Evolutionary conservation across 176 grass and related monocot genomes (phyloP).

Genomic region (Carex myosuroides): DNA sequence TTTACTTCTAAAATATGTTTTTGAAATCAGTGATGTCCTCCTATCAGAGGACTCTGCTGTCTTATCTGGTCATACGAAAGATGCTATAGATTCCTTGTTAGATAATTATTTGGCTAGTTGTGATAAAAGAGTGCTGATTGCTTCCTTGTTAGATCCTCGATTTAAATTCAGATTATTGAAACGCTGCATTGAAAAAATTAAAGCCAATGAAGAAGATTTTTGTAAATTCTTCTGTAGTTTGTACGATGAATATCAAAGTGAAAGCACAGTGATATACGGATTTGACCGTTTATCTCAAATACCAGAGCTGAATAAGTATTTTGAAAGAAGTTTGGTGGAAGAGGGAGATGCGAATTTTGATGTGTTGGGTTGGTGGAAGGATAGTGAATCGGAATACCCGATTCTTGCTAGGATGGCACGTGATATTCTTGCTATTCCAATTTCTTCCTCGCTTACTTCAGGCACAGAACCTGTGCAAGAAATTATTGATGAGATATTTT

Average conservation of each 20-base stretch:
- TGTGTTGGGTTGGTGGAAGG: constrained; percentile 11
- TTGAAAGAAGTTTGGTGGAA: neutral
- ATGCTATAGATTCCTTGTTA: neutral
- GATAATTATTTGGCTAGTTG: neutral
- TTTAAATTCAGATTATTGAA: neutral
- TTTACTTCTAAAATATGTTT: constrained; percentile 10
- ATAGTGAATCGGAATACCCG: neutral
- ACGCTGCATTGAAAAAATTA: neutral
- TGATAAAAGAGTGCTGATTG: neutral
- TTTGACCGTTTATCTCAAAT: neutral
- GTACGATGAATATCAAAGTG: neutral
- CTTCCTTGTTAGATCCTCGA: neutral
- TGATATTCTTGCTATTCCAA: constrained; percentile 16
- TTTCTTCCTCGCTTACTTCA: neutral
- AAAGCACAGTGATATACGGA: neutral
- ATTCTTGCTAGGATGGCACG: constrained; percentile 10
- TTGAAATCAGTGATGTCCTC: neutral
- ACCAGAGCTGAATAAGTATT: neutral
- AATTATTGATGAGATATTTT: neutral
- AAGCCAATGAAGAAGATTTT: too few species aligned
- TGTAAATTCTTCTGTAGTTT: neutral
- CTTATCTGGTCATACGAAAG: too few species aligned
- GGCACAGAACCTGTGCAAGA: neutral
- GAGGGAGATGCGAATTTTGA: neutral
- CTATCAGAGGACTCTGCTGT: neutral